A percentile compares a stretch with the other conserved stretches of the same genome.
Evolutionary conservation across 176 grass and related monocot genomes (phyloP).

Genomic region (Zizania latifolia): DNA sequence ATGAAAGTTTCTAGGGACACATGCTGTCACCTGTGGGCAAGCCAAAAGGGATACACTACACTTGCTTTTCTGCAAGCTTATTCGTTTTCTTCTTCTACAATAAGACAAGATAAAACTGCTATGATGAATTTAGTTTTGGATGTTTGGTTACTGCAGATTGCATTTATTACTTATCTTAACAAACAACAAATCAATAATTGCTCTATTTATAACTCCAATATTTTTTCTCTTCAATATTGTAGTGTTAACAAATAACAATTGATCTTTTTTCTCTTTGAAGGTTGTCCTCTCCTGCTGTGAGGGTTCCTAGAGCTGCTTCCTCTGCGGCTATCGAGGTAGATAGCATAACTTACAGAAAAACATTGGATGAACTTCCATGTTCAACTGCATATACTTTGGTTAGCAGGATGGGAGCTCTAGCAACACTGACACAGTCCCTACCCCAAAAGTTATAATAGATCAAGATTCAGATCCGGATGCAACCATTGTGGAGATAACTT

Average conservation of each 20-base stretch:
- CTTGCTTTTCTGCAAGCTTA: neutral
- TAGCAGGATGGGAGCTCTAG: conserved; percentile 66
- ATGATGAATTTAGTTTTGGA: neutral
- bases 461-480: conserved; percentile 93
- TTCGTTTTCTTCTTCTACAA: neutral
- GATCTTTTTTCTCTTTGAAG: conserved; percentile 23
- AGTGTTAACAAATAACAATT: conserved; percentile 10
- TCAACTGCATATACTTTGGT: conserved; percentile 41
- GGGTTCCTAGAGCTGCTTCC: conserved; percentile 63
- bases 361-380: conserved; percentile 49
- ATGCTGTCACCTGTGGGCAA: neutral
- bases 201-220: neutral
- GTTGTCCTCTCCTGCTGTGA: conserved; percentile 44
- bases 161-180: neutral
- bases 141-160: conserved; percentile 4
- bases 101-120: neutral
- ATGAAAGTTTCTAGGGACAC: neutral
- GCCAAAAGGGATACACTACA: neutral
- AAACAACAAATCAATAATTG: neutral
- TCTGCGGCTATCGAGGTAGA: conserved; percentile 78
- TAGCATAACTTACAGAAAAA: conserved; percentile 36
- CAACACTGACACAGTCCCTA: conserved; percentile 71
- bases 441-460: conserved; percentile 96
- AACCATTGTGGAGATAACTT: conserved; percentile 92
- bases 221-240: conserved; percentile 7